Base-by-base conservation (phyloP, 2,329 filamentous ascomycete genomes). In the Mycosphaerella sp. region DNA sequence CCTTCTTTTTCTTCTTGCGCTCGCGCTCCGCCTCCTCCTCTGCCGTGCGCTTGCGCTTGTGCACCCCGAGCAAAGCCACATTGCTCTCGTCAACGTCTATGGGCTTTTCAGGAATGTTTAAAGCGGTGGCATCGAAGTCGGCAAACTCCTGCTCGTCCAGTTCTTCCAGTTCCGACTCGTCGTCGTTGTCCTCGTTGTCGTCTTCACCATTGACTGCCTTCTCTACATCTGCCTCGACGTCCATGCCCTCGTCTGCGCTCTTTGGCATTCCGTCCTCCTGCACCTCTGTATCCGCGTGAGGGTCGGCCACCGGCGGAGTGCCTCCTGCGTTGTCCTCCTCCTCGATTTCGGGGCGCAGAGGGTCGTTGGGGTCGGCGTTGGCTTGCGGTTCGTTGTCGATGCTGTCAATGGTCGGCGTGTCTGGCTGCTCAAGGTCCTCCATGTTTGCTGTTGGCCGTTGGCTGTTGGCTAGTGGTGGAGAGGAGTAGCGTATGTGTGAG, bases 141-240 rank as follows among this genome's bases (percentile, higher is more conserved):
- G 81, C 79, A 58, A 84, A 82, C 63, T 84, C 78, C 36, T 77
- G 77, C 63, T 84, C 81, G 59, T 84, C 80, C 46, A 84, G 73
- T 62, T 84, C 81, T 13, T 80, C 82, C 27, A 85, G 72, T 18
- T 68, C 67, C 2, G 80, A 84, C 58, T 84, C 81, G 49, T 79
- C 75, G 61, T 82, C 80, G 14, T 78, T 79, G 30, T 78, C 65
- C 28, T 68, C 71, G 25, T 70, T 72, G 30, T 62, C 64, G 43
- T 66, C 55, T 27, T 69, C 67, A 35, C 47, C 49, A 17, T 53
- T 56, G 40, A 59, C 56, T 30, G 51, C 48, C 25, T 58, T 53
- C 9, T 40, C 54, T 14, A 46, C 40, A 28, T 55, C 52, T 30
- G 46, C 48, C 34, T 54, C 52, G 7, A 53, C 58, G 12, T 72